Percentiles rank a stretch among this genome's conserved stretches.
Conservation (phyloP, 225 moss, liverwort and hornwort genomes). For the Anthoceros angustus region DNA sequence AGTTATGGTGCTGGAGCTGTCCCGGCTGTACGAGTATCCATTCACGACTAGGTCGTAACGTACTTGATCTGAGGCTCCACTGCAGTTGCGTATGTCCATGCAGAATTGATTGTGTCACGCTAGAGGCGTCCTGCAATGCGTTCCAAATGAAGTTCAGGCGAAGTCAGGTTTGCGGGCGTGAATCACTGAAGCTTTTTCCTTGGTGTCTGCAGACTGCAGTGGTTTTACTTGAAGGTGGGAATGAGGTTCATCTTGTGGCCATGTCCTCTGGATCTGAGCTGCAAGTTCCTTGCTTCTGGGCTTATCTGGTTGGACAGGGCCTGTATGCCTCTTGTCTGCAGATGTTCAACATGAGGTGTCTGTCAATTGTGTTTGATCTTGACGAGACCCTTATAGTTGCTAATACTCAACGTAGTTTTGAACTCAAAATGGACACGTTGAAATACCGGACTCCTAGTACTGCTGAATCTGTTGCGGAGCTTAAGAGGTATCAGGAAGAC, state of each 20-base stretch:
- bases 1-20: too few species aligned
- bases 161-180: not conserved
- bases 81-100: too few species aligned
- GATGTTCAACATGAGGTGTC: slow-evolving; percentile 92
- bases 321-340: slow-evolving; percentile 86
- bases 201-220: slow-evolving; percentile 67
- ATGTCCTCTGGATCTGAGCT: slow-evolving; percentile 48
- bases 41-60: not conserved
- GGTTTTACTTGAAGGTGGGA: slow-evolving; percentile 50
- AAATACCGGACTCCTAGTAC: slow-evolving; percentile 16
- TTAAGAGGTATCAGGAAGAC: slow-evolving; percentile 92
- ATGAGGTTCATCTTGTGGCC: slow-evolving; percentile 83
- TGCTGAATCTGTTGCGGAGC: slow-evolving; percentile 16
- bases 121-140: too few species aligned
- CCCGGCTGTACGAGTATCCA: too few species aligned
- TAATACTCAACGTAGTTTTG: slow-evolving; percentile 86
- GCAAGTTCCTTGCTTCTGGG: slow-evolving; percentile 69
- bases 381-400: slow-evolving; percentile 98
- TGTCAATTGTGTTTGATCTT: slow-evolving; percentile 94
- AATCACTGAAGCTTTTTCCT: not conserved
- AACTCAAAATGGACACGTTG: slow-evolving; percentile 79
- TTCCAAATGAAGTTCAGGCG: not conserved
- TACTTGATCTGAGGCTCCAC: not conserved
- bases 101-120: too few species aligned
- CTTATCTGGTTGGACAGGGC: slow-evolving; percentile 54